These are phyloP conservation scores for Aspergillus carbonarius DNA, from an alignment of 2,329 filamentous ascomycete species.

Conservation along the genomic window DNA sequence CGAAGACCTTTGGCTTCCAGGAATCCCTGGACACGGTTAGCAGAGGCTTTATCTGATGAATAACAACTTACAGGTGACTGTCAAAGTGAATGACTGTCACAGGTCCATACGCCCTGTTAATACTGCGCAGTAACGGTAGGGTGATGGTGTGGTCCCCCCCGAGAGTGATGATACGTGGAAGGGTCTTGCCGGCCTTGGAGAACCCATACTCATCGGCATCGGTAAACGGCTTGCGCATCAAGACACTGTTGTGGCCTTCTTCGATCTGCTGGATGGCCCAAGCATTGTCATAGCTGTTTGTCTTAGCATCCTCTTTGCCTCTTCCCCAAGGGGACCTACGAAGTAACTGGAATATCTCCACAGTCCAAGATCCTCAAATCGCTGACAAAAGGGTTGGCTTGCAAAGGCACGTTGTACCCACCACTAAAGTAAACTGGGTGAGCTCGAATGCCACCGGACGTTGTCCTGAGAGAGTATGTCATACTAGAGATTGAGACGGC, in stretches of 20 bases:
- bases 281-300: slow-evolving; percentile 70
- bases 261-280: slow-evolving; percentile 83
- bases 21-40: slow-evolving; percentile 41
- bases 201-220: slow-evolving; percentile 66
- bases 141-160: slow-evolving; percentile 49
- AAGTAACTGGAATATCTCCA: slow-evolving; percentile 81
- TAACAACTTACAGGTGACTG: slow-evolving; percentile 51
- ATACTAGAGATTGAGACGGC: slow-evolving; percentile 83
- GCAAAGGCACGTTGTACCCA: slow-evolving; percentile 80
- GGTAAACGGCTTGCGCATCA: slow-evolving; percentile 69
- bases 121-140: slow-evolving; percentile 54
- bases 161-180: slow-evolving; percentile 78
- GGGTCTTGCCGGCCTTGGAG: slow-evolving; percentile 69
- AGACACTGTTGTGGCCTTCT: slow-evolving; percentile 74
- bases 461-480: slow-evolving; percentile 38
- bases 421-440: slow-evolving; percentile 61
- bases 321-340: slow-evolving; percentile 51
- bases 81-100: slow-evolving; percentile 66
- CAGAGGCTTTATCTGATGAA: background rate
- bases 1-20: slow-evolving; percentile 84
- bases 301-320: background rate
- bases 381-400: slow-evolving; percentile 76
- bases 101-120: slow-evolving; percentile 66
- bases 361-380: slow-evolving; percentile 81
- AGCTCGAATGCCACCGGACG: slow-evolving; percentile 29